Base-by-base conservation (phyloP, 2,329 filamentous ascomycete genomes). In the Sordariomycetes sp. region DNA sequence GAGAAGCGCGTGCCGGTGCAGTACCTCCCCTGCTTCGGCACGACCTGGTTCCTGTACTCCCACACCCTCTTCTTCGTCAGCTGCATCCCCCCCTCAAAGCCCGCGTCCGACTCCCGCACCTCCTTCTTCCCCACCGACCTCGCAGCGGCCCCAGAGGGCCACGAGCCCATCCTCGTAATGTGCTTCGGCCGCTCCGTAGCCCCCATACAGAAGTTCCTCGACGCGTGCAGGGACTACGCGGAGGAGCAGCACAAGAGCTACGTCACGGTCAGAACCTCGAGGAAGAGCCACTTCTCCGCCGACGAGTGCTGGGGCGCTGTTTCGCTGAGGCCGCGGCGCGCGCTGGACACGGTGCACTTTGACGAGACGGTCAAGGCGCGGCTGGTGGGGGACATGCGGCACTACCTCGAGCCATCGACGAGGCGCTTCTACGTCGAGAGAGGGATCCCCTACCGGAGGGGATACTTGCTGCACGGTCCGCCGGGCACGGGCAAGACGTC, bases 391-490 rank as follows among this genome's bases (percentile, higher is more conserved):
- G 89, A 94, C 63, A 85, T 92, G 64, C 87, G 88, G 62, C 87
- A 90, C 63, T 92, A 89, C 61, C 74, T 94, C 0, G 81, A 89
- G 57, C 86, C 87, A 0, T 72, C 76, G 1, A 88, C 83, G 0
- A 80, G 82, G 1, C 75, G 77, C 10, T 92, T 87, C 86, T 92
- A 92, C 64, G 81, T 86, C 0, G 82, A 82, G 53, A 76, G 86
- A 1, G 88, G 88, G 0, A 89, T 92, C 34, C 87, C 87, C 0
- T 83, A 91, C 56, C 77, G 89, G 0, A 72, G 89, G 34, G 89
- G 89, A 0, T 92, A 91, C 63, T 76, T 92, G 0, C 89, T 92
- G 61, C 78, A 89, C 62, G 88, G 89, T 0, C 86, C 86, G 0
- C 86, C 86, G 0, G 86, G 87, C 0, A 89, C 85, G 0, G 86